Conservation (phyloP, 352 stramenopile genomes). For the Phytophthora megakarya region DNA sequence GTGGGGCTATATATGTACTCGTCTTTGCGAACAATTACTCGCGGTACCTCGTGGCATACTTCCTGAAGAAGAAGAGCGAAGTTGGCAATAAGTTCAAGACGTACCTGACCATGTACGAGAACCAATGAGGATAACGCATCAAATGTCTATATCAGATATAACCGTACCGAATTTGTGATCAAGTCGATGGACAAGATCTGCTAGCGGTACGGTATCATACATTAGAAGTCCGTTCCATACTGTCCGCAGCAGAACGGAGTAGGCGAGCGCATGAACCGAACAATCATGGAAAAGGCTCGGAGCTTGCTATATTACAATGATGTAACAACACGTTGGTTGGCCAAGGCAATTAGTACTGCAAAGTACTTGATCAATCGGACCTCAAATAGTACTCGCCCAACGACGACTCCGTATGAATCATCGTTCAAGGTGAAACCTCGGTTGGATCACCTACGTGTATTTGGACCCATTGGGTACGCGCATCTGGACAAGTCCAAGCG, state of each 20-base stretch:
- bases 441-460: background rate
- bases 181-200: slow-evolving; percentile 9
- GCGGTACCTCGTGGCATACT: slow-evolving; percentile 21
- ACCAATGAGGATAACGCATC: no score
- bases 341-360: background rate
- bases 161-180: no score
- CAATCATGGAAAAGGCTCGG: no score
- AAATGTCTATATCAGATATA: no score
- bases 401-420: background rate
- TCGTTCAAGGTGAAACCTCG: background rate
- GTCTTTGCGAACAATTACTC: slow-evolving; percentile 29
- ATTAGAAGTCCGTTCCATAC: slow-evolving; percentile 3
- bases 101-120: no score
- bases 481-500: no score
- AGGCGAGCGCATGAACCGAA: slow-evolving; percentile 7
- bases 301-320: slow-evolving; percentile 4
- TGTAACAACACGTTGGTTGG: background rate
- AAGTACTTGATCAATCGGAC: slow-evolving; percentile 4
- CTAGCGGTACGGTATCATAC: slow-evolving; percentile 1
- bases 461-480: no score
- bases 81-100: no score
- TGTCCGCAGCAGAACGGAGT: background rate
- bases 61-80: slow-evolving; percentile 33
- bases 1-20: slow-evolving; percentile 18
- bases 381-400: no score